Evolutionary conservation across 176 grass and related monocot genomes (phyloP).

Genomic region (Oryza glumipatula): DNA sequence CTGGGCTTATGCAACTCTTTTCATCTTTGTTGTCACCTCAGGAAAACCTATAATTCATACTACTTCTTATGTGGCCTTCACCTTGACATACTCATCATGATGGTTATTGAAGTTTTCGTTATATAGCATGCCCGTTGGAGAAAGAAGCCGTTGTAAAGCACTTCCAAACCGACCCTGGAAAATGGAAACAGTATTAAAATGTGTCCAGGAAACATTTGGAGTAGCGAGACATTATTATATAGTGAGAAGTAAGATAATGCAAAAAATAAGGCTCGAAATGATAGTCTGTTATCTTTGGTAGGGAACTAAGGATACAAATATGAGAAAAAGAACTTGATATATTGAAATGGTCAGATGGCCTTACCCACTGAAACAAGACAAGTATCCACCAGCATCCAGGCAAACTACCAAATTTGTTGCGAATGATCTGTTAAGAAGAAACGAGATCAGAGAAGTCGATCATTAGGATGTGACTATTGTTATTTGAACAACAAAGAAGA

Average conservation of each 20-base stretch:
- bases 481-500: conserved; percentile 16
- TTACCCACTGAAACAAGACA: conserved; percentile 96
- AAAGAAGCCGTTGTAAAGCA: conserved; percentile 72
- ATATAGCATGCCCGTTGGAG: conserved; percentile 67
- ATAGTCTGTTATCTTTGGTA: neutral
- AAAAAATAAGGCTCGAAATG: neutral
- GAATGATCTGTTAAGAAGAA: conserved; percentile 51
- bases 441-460: conserved; percentile 15
- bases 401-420: conserved; percentile 62
- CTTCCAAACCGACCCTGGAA: conserved; percentile 72
- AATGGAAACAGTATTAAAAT: conserved; percentile 13
- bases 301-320: neutral
- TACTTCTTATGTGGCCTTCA: conserved; percentile 54
- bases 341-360: conserved; percentile 23
- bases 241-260: neutral
- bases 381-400: conserved; percentile 87
- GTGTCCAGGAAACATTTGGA: conserved; percentile 10
- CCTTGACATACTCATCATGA: conserved; percentile 46
- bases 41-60: no score
- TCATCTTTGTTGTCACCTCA: neutral
- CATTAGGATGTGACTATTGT: neutral
- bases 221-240: neutral
- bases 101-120: conserved; percentile 68
- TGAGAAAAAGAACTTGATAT: neutral
- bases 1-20: neutral